These are phyloP conservation scores for Prunus salicina DNA, from an alignment of 306 rosid genomes.

Conservation along the genomic window DNA sequence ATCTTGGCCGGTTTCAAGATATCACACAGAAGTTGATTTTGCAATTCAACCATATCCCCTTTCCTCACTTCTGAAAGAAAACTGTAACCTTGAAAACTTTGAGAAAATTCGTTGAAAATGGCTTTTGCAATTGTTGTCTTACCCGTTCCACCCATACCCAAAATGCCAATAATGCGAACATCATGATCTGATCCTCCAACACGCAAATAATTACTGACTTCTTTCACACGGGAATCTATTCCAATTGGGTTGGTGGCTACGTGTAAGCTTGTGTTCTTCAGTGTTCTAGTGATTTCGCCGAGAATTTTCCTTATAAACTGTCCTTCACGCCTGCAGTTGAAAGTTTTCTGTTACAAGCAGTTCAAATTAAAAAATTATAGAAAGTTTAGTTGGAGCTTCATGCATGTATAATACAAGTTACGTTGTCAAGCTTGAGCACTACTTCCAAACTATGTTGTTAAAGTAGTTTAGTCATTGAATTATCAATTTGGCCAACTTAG, in stretches of 20 bases:
- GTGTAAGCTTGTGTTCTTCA: neutral
- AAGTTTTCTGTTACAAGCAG: neutral
- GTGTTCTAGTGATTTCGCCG: neutral
- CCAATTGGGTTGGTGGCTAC: neutral
- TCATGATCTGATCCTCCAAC: neutral
- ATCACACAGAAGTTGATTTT: constrained; percentile 16
- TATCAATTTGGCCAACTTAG: no score
- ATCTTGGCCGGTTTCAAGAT: neutral
- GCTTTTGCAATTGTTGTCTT: constrained; percentile 21
- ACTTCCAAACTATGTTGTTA: no score
- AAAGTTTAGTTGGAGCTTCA: no score
- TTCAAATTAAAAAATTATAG: no score
- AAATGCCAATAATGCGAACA: neutral
- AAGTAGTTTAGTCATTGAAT: no score
- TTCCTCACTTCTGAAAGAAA: constrained; percentile 16
- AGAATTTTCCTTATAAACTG: neutral
- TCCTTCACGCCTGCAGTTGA: neutral
- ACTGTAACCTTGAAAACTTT: neutral
- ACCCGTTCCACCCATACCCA: neutral
- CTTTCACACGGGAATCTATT: neutral
- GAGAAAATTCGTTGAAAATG: constrained; percentile 10
- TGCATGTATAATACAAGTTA: no score
- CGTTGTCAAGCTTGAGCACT: no score
- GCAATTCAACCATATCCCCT: neutral
- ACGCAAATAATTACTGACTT: neutral